Percentiles rank a stretch among this genome's conserved stretches.
These are phyloP conservation scores for Abrus pulchellus DNA, from an alignment of 306 rosid genomes.

Conservation along the genomic window DNA sequence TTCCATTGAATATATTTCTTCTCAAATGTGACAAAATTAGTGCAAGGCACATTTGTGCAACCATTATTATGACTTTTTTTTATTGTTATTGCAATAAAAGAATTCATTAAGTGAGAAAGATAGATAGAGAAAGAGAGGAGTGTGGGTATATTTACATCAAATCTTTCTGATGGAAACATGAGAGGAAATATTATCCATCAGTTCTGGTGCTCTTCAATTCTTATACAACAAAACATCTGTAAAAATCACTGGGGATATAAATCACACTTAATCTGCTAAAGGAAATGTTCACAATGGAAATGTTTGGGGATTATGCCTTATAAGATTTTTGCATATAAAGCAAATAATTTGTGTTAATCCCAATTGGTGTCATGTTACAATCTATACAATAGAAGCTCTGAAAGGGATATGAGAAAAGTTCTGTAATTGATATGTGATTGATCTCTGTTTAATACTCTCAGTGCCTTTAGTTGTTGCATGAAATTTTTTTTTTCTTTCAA, in stretches of 20 bases:
- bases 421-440: neutral
- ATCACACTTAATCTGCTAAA: neutral
- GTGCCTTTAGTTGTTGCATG: neutral
- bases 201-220: neutral
- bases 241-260: neutral
- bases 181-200: neutral
- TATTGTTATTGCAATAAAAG: constrained; percentile 3
- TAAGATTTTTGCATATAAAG: neutral
- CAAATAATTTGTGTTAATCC: neutral
- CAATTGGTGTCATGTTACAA: neutral
- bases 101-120: neutral
- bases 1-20: constrained; percentile 32
- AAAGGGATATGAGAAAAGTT: neutral
- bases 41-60: constrained; percentile 6
- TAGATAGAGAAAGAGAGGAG: neutral
- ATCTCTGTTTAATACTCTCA: neutral
- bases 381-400: neutral
- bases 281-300: neutral
- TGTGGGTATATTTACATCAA: neutral
- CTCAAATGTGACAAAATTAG: constrained; percentile 15
- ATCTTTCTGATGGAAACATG: neutral
- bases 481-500: neutral
- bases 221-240: neutral
- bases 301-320: neutral
- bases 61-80: neutral